phyloP scores from a whole-genome alignment of 495 filamentous ascomycete species.

The Penicillium subrubescens region DNA sequence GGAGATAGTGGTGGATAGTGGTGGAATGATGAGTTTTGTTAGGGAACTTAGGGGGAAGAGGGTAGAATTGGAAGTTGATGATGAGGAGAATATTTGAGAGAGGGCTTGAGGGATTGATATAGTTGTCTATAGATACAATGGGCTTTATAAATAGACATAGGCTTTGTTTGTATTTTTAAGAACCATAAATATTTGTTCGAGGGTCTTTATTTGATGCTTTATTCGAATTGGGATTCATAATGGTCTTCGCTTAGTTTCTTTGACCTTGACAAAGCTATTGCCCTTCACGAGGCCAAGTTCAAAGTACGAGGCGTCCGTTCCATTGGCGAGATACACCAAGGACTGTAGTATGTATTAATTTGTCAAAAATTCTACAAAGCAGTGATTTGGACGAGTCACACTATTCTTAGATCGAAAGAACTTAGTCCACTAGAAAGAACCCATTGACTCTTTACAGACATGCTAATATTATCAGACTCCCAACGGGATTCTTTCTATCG shows the following conservation, averaged over 20 bases:
- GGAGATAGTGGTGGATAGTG: neutral
- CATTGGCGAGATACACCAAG: neutral
- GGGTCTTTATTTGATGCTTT: neutral
- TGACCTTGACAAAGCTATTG: neutral
- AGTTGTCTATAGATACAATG: neutral
- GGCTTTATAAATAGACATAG: neutral
- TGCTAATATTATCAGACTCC: neutral
- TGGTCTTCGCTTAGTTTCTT: neutral
- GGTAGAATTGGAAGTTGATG: neutral
- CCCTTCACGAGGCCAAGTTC: neutral
- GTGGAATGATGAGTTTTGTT: neutral
- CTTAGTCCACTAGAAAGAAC: neutral
- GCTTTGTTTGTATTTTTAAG: neutral
- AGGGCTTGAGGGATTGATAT: neutral
- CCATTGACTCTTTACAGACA: neutral
- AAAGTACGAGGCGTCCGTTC: neutral
- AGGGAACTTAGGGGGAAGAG: neutral
- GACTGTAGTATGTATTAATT: neutral
- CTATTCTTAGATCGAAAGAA: neutral
- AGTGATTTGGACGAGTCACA: neutral
- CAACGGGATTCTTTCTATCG: neutral
- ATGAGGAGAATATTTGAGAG: neutral
- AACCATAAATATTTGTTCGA: neutral
- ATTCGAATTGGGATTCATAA: neutral
- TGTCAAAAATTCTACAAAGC: too few relatives aligned